Evolutionary conservation across 2,329 filamentous ascomycete species (phyloP).

Genomic region (Paraconiothyrium brasiliense): DNA sequence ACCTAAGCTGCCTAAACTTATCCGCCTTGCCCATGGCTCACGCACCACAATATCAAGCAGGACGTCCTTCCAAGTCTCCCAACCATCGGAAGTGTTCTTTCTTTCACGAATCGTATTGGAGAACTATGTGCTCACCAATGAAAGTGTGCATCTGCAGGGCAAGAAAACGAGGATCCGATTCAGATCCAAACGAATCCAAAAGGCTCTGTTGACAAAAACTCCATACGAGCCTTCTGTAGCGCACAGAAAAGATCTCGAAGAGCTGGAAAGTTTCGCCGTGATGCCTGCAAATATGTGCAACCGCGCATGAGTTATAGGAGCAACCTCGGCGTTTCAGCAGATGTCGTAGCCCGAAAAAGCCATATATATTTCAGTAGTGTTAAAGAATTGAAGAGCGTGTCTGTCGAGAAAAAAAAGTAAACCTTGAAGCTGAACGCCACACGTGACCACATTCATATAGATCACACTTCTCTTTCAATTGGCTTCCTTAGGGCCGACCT

Average conservation of each 20-base stretch:
- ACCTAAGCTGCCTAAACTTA: neutral
- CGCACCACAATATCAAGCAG: neutral
- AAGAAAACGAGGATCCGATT: neutral
- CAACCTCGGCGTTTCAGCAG: no score
- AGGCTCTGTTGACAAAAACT: neutral
- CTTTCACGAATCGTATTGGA: neutral
- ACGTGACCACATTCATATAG: no score
- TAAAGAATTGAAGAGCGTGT: no score
- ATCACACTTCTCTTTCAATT: no score
- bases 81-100: neutral
- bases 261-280: constrained; percentile 53
- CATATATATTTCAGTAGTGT: no score
- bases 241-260: neutral
- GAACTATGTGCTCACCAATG: neutral
- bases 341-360: no score
- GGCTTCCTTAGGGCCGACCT: no score
- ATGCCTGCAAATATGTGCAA: constrained; percentile 52
- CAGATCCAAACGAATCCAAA: neutral
- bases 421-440: no score
- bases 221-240: neutral
- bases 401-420: no score
- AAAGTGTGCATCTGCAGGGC: neutral
- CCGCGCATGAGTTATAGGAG: no score
- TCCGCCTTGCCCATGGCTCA: neutral
- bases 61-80: neutral